Percentiles rank a stretch among this genome's conserved stretches.
phyloP scores from a whole-genome alignment of 768 basidiomycete species.

The Peribolospora kevripleyi region DNA sequence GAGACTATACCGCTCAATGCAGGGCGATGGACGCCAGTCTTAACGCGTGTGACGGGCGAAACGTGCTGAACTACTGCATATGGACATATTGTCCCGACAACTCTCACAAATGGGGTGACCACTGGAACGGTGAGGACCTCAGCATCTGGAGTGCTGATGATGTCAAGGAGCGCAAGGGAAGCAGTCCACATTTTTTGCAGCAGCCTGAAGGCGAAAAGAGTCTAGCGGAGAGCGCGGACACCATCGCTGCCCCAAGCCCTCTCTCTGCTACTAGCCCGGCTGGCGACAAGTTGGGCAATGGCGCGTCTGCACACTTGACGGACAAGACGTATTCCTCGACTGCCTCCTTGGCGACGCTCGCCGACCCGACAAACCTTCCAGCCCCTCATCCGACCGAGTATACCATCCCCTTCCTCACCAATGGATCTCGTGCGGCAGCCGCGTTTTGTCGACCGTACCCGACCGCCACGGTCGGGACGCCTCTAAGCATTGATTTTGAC shows the following conservation, averaged over 20 bases:
- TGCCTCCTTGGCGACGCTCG: constrained; percentile 4
- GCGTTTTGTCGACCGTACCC: constrained; percentile 77
- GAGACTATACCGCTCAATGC: constrained; percentile 35
- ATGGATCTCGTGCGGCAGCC: constrained; percentile 59
- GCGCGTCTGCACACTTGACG: too few relatives aligned
- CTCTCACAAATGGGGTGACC: constrained; percentile 72
- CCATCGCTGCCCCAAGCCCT: not conserved
- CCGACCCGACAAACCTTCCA: not conserved
- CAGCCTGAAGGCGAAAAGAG: too few relatives aligned
- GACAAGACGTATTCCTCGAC: not conserved
- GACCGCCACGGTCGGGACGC: constrained; percentile 41
- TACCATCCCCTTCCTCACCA: constrained; percentile 31
- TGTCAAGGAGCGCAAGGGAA: not conserved
- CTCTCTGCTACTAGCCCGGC: not conserved
- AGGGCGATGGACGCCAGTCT: constrained; percentile 22
- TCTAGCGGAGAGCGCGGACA: too few relatives aligned
- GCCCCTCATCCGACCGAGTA: not conserved
- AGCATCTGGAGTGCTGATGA: constrained; percentile 70
- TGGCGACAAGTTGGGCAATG: not conserved
- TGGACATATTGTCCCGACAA: constrained; percentile 34
- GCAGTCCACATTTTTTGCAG: too few relatives aligned
- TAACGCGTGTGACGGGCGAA: constrained; percentile 22
- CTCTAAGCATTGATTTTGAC: constrained; percentile 47
- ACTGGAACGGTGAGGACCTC: constrained; percentile 90
- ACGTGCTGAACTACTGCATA: constrained; percentile 21